These are phyloP conservation scores for Lyophyllum decastes DNA, from an alignment of 768 basidiomycete genomes.

Conservation along the genomic window DNA sequence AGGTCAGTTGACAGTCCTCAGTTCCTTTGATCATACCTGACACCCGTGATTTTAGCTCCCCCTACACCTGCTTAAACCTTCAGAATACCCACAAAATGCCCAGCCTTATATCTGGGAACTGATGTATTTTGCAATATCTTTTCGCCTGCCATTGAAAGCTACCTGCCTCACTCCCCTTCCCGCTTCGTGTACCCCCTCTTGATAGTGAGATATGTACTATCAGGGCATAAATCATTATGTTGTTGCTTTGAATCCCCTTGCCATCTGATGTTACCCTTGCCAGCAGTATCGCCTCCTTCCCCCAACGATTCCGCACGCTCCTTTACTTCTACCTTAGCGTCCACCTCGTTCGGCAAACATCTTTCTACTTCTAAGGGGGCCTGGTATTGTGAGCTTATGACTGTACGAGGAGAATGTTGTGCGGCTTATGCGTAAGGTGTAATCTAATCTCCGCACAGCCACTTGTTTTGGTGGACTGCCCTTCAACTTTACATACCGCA, in stretches of 20 bases:
- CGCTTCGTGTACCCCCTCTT: neutral
- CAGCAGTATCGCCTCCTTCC: neutral
- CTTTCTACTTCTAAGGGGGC: too few species aligned
- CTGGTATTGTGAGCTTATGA: too few species aligned
- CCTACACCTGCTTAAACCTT: slow-evolving; percentile 21
- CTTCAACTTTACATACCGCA: neutral
- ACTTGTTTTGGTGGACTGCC: neutral
- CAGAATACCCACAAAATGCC: slow-evolving; percentile 1
- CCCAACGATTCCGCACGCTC: too few species aligned
- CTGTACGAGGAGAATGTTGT: neutral
- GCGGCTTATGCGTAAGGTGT: neutral
- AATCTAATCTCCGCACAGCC: slow-evolving; percentile 2
- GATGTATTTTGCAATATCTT: slow-evolving; percentile 3
- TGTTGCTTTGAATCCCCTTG: neutral
- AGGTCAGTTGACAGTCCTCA: slow-evolving; percentile 23
- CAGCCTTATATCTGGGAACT: slow-evolving; percentile 3
- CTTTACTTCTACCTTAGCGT: neutral
- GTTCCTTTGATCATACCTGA: neutral
- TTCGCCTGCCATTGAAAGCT: slow-evolving; percentile 1
- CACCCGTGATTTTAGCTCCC: slow-evolving; percentile 5
- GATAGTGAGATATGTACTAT: slow-evolving; percentile 7
- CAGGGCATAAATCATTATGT: slow-evolving; percentile 13
- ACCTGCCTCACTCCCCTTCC: neutral
- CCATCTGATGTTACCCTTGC: neutral
- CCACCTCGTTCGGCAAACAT: too few species aligned